A percentile compares a stretch with the other conserved stretches of the same genome.
These are phyloP conservation scores for Magnaporthiopsis poae DNA, from an alignment of 2,329 filamentous ascomycete genomes.

Conservation along the genomic window DNA sequence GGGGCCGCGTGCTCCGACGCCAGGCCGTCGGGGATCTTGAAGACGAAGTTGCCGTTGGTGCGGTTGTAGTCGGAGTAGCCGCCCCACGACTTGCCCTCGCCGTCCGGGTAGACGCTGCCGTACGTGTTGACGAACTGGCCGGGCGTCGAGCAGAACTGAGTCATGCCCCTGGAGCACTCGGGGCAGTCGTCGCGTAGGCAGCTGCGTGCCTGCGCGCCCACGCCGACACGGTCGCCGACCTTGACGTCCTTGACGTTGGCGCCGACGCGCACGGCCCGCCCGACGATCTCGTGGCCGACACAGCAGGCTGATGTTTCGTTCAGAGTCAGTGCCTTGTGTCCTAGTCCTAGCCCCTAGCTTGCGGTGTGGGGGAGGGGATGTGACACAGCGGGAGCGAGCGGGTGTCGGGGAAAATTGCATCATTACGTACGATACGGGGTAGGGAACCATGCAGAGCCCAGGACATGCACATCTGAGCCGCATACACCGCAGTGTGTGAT, in stretches of 20 bases:
- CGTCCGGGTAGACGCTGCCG: slow-evolving; percentile 15
- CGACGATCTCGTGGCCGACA: slow-evolving; percentile 58
- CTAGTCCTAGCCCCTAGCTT: too few relatives aligned
- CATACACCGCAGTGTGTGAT: slow-evolving; percentile 59
- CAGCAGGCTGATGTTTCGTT: slow-evolving; percentile 27
- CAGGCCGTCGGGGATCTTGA: slow-evolving; percentile 18
- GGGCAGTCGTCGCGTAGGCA: slow-evolving; percentile 26
- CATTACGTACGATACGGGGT: slow-evolving; percentile 24
- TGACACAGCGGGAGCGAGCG: too few relatives aligned
- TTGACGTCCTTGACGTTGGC: slow-evolving; percentile 32
- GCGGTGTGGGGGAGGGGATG: too few relatives aligned
- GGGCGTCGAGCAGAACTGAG: slow-evolving; percentile 11
- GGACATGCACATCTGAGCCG: slow-evolving; percentile 50
- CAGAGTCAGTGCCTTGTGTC: neutral
- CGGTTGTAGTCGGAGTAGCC: slow-evolving; percentile 18
- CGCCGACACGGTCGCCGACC: slow-evolving; percentile 15
- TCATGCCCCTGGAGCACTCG: slow-evolving; percentile 10
- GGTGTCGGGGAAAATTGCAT: too few relatives aligned
- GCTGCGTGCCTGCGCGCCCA: slow-evolving; percentile 13
- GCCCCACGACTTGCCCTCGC: slow-evolving; percentile 27
- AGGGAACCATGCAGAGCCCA: slow-evolving; percentile 42
- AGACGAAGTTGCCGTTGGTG: slow-evolving; percentile 31
- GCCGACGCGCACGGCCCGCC: slow-evolving; percentile 45
- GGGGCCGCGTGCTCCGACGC: slow-evolving; percentile 15
- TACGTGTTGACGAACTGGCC: slow-evolving; percentile 11